Evolutionary conservation across 2,329 filamentous ascomycete genomes (phyloP), one percentile per base, ranked within the genome.

Genomic region (Paraphoma sp.): DNA sequence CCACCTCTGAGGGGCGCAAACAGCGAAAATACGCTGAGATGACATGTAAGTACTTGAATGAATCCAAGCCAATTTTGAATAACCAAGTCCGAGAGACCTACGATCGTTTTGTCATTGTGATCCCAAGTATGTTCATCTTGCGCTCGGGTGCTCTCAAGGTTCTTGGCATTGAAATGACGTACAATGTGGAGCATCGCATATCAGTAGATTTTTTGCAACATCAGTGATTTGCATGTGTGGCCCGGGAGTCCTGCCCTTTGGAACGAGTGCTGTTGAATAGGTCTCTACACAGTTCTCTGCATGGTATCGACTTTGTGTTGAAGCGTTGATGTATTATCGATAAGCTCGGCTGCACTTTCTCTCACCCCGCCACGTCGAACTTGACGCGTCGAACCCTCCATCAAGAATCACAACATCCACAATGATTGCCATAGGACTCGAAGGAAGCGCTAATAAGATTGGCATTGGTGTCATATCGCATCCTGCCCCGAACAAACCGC

Each of bases 361-460:
- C 41, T 62, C 61, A 63, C 68, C 69, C 67, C 69, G 52, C 62
- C 69, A 50, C 68, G 59, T 59, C 62, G 48, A 42, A 31, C 16
- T 57, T 45, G 56, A 58, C 57, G 54, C 62, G 47, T 54, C 50
- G 45, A 48, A 44, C 49, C 46, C 51, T 40, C n/a, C n/a, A 14
- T 14, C 51, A 54, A 41, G 48, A 49, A 47, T 48, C 49, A 23
- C 36, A 40, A 50, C 52, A 43, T 23, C 38, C 58, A 76, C 57
- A 49, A 87, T 88, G 82, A 89, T 91, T 65, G 85, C 88, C 30
- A 84, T 91, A 69, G 89, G 89, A 18, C 84, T 92, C 74, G 95
- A 99, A 82, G 94, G 95, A 76, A 97, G 92, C 54, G 95, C 95
- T 79, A 99, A 99, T 84, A 99, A 99, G 80, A 87, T 99, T 50